A percentile compares a stretch with the other conserved stretches of the same genome.
Evolutionary conservation across 2,329 filamentous ascomycete species (phyloP).

Genomic region (Fusarium subtropicale): DNA sequence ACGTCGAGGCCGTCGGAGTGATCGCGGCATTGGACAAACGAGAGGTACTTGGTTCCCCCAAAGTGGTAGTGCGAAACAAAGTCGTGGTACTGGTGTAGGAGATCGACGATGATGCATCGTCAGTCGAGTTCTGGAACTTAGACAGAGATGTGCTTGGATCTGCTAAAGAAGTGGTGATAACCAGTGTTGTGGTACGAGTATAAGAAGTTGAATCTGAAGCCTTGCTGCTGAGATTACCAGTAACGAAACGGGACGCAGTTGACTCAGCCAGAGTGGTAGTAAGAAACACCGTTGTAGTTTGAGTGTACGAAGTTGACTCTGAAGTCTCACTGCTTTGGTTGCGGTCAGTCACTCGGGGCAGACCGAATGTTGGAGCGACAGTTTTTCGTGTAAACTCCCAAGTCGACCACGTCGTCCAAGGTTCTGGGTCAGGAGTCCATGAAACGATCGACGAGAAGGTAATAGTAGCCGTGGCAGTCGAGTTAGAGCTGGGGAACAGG

Average conservation of each 20-base stretch:
- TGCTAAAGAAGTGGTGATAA: conserved; percentile 5
- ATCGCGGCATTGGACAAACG: conserved; percentile 26
- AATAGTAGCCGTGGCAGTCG: conserved; percentile 13
- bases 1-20: conserved; percentile 19
- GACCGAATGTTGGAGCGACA: conserved; percentile 1
- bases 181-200: conserved; percentile 15
- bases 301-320: conserved; percentile 15
- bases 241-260: conserved; percentile 14
- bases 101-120: conserved; percentile 8
- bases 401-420: conserved; percentile 30
- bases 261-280: conserved; percentile 15
- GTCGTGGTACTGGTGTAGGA: conserved; percentile 22
- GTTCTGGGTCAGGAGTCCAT: conserved; percentile 14
- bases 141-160: conserved; percentile 22
- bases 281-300: conserved; percentile 14
- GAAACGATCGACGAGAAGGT: conserved; percentile 18
- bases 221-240: conserved; percentile 34
- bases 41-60: conserved; percentile 26
- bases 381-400: conserved; percentile 23
- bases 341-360: conserved; percentile 16
- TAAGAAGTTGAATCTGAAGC: conserved; percentile 12
- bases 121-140: conserved; percentile 26
- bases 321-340: conserved; percentile 32
- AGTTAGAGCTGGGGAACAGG: conserved; percentile 32
- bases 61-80: conserved; percentile 14